Base-by-base conservation (phyloP, 139 green algal genomes). In the Chlorella sp. region DNA sequence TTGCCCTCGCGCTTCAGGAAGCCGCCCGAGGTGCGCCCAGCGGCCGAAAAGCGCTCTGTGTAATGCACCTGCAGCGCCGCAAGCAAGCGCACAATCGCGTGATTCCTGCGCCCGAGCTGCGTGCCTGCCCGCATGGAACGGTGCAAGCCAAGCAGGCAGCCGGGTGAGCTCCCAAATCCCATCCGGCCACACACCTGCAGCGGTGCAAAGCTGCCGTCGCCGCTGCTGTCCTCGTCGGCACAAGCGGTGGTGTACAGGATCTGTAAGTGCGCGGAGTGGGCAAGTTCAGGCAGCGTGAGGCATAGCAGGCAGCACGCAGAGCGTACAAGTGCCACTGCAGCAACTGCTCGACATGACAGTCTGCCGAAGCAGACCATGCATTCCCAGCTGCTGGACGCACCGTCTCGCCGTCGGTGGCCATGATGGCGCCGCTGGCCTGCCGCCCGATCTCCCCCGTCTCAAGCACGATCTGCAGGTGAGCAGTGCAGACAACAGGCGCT, bases 1-100 rank as follows among this genome's bases (percentile, higher is more conserved):
- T 92, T 90, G 16, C 95, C 95, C 40, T 99, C 97, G 8, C 97
- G 88, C 90, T 99, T 99, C 34, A 98, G 86, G 90, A 93, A 99
- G 20, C 94, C 95, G 34, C 92, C 92, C 46, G 93, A 94, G 40
- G 97, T 99, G 30, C 88, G 85, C 16, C 97, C 97, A 17, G 93
- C 97, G 28, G 97, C 95, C 76, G 90, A 96, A 89, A 99, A 98
- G 4, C 96, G 90, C 91, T 99, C 97, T 38, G 93, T 76, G 87
- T 99, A 99, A 77, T 98, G 92, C 46, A 99, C 95, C 36, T 91
- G 92, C 22, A 98, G 64, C 64, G 19, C 64, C 3, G 56, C 56
- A 65, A 65, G 30, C 9, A 24, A 40, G 69, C 38, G 36, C 69
- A 34, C n/a, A n/a, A n/a, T n/a, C n/a, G n/a, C n/a, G n/a, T n/a